These are phyloP conservation scores for Colletotrichum echinochloae DNA, from an alignment of 2,329 filamentous ascomycete species.

Conservation along the genomic window DNA sequence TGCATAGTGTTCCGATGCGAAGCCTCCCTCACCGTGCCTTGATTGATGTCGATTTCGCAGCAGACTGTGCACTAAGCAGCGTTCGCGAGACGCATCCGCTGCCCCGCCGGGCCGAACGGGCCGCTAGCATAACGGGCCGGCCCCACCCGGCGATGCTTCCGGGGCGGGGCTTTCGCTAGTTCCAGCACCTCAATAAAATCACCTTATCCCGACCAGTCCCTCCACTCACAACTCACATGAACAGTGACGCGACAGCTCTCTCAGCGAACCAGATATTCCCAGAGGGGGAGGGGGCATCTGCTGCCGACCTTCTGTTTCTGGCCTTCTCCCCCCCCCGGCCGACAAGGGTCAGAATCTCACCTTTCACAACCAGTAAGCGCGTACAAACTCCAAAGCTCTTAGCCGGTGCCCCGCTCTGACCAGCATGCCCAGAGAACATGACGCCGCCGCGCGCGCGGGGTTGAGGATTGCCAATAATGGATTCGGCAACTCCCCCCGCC, in stretches of 20 bases:
- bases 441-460: background rate
- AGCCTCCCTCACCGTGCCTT: background rate
- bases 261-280: background rate
- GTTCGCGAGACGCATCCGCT: background rate
- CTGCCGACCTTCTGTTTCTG: background rate
- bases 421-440: background rate
- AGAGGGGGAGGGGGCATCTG: no score
- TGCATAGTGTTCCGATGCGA: background rate
- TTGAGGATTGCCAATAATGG: background rate
- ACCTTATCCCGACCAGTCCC: conserved; percentile 6
- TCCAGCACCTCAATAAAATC: conserved; percentile 1
- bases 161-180: conserved; percentile 9
- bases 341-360: background rate
- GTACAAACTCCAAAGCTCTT: background rate
- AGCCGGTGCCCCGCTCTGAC: background rate
- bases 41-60: background rate
- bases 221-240: conserved; percentile 1
- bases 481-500: background rate
- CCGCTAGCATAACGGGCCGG: conserved; percentile 9
- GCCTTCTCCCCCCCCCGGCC: no score
- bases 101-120: conserved; percentile 1
- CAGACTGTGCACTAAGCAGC: background rate
- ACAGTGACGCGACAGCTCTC: background rate
- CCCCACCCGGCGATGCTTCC: conserved; percentile 10
- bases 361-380: background rate